phyloP scores from a whole-genome alignment of 164 flowering plant species.

The Berberis vulgaris region DNA sequence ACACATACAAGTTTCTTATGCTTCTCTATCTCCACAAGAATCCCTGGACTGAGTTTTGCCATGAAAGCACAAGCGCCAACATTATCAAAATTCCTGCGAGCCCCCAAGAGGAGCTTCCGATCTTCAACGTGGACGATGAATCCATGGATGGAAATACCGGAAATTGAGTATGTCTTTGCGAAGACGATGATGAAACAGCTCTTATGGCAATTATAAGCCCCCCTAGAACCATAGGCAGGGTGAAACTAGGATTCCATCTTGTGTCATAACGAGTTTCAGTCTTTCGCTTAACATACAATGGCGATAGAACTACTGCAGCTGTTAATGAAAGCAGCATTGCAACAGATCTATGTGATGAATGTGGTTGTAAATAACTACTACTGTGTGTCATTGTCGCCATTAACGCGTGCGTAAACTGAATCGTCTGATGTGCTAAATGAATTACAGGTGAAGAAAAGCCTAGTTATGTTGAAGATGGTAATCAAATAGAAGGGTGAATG shows the following conservation, averaged over 20 bases:
- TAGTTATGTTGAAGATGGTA: background rate
- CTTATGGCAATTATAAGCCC: constrained; percentile 58
- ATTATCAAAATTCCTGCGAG: constrained; percentile 45
- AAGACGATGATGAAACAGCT: constrained; percentile 25
- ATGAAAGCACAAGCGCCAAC: constrained; percentile 51
- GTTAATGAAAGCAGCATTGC: constrained; percentile 50
- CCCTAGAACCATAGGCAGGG: constrained; percentile 49
- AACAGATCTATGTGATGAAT: constrained; percentile 33
- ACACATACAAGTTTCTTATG: too few species aligned
- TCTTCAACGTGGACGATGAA: constrained; percentile 33
- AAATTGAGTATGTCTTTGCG: background rate
- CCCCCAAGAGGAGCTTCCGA: constrained; percentile 62
- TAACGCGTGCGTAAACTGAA: background rate
- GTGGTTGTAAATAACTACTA: constrained; percentile 4
- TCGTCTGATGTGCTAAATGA: background rate
- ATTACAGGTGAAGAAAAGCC: background rate
- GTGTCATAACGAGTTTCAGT: constrained; percentile 20
- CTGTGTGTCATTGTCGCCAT: constrained; percentile 18
- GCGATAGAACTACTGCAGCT: constrained; percentile 51
- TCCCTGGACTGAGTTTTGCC: constrained; percentile 50
- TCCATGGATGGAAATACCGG: constrained; percentile 23
- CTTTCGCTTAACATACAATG: constrained; percentile 32
- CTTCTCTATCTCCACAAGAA: constrained; percentile 47
- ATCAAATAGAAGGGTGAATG: background rate
- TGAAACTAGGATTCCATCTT: constrained; percentile 35